phyloP scores from a whole-genome alignment of 768 basidiomycete genomes.

The Phanerodontia chrysosporium region DNA sequence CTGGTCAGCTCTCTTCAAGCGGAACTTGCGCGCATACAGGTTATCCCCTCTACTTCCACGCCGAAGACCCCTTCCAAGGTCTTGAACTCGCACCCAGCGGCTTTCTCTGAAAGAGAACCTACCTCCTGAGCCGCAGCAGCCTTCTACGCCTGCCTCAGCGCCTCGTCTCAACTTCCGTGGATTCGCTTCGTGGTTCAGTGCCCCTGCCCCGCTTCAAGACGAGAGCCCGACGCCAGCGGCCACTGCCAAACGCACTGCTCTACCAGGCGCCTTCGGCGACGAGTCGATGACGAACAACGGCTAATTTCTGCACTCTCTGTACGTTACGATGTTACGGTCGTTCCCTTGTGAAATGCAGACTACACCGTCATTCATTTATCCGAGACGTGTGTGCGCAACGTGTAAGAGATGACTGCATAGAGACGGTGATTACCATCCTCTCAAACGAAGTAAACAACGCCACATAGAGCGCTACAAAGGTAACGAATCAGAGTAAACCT shows the following conservation, averaged over 20 bases:
- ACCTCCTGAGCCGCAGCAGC: neutral
- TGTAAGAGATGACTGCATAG: neutral
- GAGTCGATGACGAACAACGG: neutral
- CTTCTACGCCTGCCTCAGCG: neutral
- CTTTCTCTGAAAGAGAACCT: neutral
- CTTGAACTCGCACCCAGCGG: conserved; percentile 72
- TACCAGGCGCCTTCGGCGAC: conserved; percentile 22
- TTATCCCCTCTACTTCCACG: neutral
- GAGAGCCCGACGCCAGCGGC: conserved; percentile 76
- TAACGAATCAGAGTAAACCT: neutral
- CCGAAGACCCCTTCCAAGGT: conserved; percentile 57
- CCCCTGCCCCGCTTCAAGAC: conserved; percentile 95
- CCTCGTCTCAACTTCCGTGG: neutral
- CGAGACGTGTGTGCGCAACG: neutral
- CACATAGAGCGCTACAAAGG: neutral
- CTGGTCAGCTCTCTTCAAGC: conserved; percentile 77
- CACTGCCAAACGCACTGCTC: conserved; percentile 76
- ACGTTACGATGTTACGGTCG: neutral
- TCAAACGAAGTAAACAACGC: neutral
- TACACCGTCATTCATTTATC: neutral
- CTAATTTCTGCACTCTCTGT: neutral
- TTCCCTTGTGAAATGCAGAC: neutral
- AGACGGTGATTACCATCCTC: neutral
- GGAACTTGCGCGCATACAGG: conserved; percentile 36
- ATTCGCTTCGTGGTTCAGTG: conserved; percentile 89